Conservation (phyloP, 2,329 filamentous ascomycete genomes). For the Ophiostoma perfectum region DNA sequence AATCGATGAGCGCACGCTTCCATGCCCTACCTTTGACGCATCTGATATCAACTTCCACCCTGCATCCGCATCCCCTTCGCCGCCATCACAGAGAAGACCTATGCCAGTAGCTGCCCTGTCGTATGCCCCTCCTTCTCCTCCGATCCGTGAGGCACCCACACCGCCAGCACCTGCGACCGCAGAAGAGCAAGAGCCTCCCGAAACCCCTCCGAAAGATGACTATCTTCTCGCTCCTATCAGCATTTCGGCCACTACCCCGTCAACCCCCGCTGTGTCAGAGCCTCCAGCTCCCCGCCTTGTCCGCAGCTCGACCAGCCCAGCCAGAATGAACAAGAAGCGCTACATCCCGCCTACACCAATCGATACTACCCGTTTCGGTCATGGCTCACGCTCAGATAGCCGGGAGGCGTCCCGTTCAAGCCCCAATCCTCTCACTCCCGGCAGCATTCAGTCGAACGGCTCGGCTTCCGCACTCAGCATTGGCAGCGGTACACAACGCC, state of each 20-base stretch:
- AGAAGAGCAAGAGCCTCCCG: not conserved
- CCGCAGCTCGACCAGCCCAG: constrained; percentile 17
- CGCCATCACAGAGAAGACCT: too few relatives aligned
- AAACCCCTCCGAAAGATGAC: not conserved
- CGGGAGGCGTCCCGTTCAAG: not conserved
- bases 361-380: not conserved
- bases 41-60: not conserved
- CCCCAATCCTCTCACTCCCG: not conserved
- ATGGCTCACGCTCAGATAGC: not conserved
- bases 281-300: constrained; percentile 7
- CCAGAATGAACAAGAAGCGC: constrained; percentile 23
- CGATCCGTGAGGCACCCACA: not conserved
- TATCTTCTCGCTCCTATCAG: not conserved
- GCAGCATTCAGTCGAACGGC: constrained; percentile 25
- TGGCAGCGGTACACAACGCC: constrained; percentile 35
- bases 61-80: too few relatives aligned
- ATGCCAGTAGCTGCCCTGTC: too few relatives aligned
- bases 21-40: constrained; percentile 2
- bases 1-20: constrained; percentile 25
- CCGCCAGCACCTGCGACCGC: not conserved
- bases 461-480: constrained; percentile 35
- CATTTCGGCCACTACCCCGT: not conserved
- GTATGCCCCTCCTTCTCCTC: not conserved
- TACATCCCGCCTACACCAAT: constrained; percentile 27
- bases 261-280: constrained; percentile 13